phyloP scores from a whole-genome alignment of 305 asterid genomes.

The Striga hermonthica region DNA sequence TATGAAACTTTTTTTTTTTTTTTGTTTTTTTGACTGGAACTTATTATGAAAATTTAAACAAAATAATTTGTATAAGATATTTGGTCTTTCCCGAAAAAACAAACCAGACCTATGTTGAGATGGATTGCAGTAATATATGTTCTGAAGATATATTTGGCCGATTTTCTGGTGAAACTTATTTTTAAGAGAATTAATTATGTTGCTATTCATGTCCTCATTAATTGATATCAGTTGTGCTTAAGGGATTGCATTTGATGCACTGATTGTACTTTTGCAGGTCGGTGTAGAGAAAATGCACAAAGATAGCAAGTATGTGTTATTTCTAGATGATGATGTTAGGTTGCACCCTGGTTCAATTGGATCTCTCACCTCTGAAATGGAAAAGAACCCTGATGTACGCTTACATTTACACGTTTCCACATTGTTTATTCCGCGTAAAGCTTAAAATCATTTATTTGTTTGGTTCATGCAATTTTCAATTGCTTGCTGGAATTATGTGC shows the following conservation, averaged over 20 bases:
- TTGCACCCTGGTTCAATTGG: slow-evolving; percentile 92
- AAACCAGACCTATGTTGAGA: neutral
- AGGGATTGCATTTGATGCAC: slow-evolving; percentile 13
- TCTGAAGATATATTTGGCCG: slow-evolving; percentile 2
- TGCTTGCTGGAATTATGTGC: slow-evolving; percentile 27
- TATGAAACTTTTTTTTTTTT: too few relatives aligned
- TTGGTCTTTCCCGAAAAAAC: too few relatives aligned
- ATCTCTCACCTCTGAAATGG: slow-evolving; percentile 80
- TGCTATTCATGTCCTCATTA: slow-evolving; percentile 4
- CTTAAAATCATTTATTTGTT: neutral
- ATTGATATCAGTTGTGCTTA: slow-evolving; percentile 10
- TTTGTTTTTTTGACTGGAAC: too few relatives aligned
- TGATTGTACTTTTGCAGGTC: slow-evolving; percentile 42
- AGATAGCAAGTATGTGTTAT: slow-evolving; percentile 71
- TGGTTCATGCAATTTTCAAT: neutral
- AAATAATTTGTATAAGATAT: too few relatives aligned
- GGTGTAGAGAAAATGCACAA: slow-evolving; percentile 79
- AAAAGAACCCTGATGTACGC: slow-evolving; percentile 72
- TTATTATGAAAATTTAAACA: neutral
- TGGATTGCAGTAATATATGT: slow-evolving; percentile 3
- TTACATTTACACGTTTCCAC: neutral
- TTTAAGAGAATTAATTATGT: slow-evolving; percentile 6
- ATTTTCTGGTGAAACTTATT: slow-evolving; percentile 8
- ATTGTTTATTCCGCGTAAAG: slow-evolving; percentile 2
- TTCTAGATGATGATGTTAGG: slow-evolving; percentile 85